Evolutionary conservation across 257 asterid genomes (phyloP), one percentile per base, ranked within the genome.

Genomic region (Gentiana macrophylla): DNA sequence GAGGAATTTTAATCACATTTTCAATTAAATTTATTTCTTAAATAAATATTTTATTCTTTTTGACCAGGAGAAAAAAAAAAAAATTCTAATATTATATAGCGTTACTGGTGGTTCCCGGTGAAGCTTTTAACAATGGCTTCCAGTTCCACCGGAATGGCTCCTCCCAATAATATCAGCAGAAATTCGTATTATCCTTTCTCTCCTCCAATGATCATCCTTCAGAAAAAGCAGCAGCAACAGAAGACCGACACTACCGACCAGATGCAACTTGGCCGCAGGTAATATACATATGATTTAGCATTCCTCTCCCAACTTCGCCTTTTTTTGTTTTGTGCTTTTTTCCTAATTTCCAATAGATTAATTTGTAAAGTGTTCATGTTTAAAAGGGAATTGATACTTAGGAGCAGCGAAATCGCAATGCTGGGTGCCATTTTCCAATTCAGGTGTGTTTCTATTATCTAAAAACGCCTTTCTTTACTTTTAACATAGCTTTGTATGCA

Each of bases 401-500:
- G 94, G 76, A 74, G 96, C 77, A 86, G 89, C 56, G 94, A 76
- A 66, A 32, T 84, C 64, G 94, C 94, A 24, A 75, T 79, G 47
- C 79, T 86, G 52, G 95, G 91, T 59, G 90, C 95, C 61, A 72
- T 90, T 59, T 90, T 90, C 77, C 86, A 84, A 51, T 82, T 90
- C 70, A 79, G 95, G 97, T 69, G 50, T 32, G 52, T 57, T 1
- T 60, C 32, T 50, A 32, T 24, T 24, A 24, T 24, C 24, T 24
- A 24, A 24, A 24, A 24, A 13, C 8, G 34, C 46, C 46, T 41
- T 4, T 41, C 10, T 2, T 10, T 2, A 5, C 10, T 5, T 41
- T 41, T 41, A 2, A 7, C 46, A 5, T 41, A 41, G 24, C 9
- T 41, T 4, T 41, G 2, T 41, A 41, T 41, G 46, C 46, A 3